Evolutionary conservation across 75 land plant species (phyloP).

Genomic region (Picea sitchensis): DNA sequence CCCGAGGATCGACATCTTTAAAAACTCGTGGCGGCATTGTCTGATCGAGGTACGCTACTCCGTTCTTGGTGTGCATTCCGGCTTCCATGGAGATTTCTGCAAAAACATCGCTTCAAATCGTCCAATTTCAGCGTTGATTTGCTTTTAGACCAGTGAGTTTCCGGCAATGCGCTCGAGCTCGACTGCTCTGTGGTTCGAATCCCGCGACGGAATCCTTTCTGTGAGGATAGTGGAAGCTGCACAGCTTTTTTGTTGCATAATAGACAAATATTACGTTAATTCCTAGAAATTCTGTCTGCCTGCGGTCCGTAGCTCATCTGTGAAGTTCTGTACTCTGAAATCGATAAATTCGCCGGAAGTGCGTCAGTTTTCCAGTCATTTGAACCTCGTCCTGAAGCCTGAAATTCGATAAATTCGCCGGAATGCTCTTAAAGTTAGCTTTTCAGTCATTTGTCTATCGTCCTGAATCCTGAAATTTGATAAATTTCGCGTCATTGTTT

Average conservation of each 20-base stretch:
- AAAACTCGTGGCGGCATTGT: not conserved
- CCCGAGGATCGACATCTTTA: not conserved
- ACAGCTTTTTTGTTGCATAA: not conserved
- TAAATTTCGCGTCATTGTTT: too few relatives aligned
- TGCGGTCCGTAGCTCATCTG: not conserved
- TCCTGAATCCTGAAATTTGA: too few relatives aligned
- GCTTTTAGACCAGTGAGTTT: not conserved
- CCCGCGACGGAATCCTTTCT: not conserved
- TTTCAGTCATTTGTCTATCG: too few relatives aligned
- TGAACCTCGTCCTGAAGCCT: not conserved
- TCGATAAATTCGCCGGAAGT: not conserved
- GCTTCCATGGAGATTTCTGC: not conserved
- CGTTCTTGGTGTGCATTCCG: not conserved
- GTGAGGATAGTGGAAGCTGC: too few relatives aligned
- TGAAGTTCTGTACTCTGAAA: not conserved
- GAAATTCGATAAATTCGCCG: too few relatives aligned
- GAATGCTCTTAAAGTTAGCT: too few relatives aligned
- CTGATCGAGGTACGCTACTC: not conserved
- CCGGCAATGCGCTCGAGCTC: not conserved
- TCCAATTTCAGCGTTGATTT: not conserved
- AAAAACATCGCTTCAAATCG: not conserved
- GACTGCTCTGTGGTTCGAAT: not conserved
- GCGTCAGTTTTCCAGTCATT: not conserved
- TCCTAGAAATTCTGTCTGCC: not conserved
- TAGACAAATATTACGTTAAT: not conserved